phyloP scores from a whole-genome alignment of 352 stramenopile genomes.

The Detonula confervacea region DNA sequence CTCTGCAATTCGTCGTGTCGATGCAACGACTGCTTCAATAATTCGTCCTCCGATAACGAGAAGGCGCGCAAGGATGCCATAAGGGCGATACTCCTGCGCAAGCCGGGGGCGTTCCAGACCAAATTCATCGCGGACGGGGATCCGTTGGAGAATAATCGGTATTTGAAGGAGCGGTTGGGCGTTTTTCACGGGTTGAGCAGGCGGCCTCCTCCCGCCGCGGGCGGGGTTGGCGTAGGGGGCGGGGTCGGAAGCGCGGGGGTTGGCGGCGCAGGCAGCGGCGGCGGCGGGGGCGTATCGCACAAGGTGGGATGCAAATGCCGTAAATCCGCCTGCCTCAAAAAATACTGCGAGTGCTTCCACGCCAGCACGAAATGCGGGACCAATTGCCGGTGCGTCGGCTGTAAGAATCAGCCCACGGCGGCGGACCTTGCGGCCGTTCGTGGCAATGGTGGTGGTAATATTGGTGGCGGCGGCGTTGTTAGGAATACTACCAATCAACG shows the following conservation, averaged over 20 bases:
- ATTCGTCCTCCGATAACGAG: slow-evolving; percentile 79
- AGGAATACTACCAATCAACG: too few species aligned
- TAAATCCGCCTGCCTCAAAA: slow-evolving; percentile 96
- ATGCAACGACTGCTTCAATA: slow-evolving; percentile 93
- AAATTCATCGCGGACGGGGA: slow-evolving; percentile 89
- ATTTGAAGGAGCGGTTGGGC: slow-evolving; percentile 21
- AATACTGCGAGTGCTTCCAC: slow-evolving; percentile 95
- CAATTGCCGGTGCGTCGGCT: slow-evolving; percentile 79
- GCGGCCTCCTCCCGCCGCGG: not conserved
- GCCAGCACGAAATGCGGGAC: slow-evolving; percentile 58
- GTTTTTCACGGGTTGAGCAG: slow-evolving; percentile 3
- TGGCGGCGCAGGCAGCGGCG: slow-evolving; percentile 62
- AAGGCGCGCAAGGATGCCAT: slow-evolving; percentile 82
- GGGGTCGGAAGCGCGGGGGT: too few species aligned
- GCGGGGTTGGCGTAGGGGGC: too few species aligned
- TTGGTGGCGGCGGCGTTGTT: too few species aligned
- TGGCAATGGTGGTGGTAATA: too few species aligned
- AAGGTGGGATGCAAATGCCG: slow-evolving; percentile 96
- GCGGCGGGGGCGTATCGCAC: slow-evolving; percentile 88
- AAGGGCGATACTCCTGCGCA: slow-evolving; percentile 90
- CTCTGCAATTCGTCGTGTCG: slow-evolving; percentile 93
- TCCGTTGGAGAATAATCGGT: slow-evolving; percentile 22
- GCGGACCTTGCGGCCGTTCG: too few species aligned
- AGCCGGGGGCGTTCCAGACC: slow-evolving; percentile 94
- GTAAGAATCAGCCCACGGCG: slow-evolving; percentile 77